Evolutionary conservation across 148 eudicot genomes (phyloP), one percentile per base, ranked within the genome.

Genomic region (Rhododendron simsii): DNA sequence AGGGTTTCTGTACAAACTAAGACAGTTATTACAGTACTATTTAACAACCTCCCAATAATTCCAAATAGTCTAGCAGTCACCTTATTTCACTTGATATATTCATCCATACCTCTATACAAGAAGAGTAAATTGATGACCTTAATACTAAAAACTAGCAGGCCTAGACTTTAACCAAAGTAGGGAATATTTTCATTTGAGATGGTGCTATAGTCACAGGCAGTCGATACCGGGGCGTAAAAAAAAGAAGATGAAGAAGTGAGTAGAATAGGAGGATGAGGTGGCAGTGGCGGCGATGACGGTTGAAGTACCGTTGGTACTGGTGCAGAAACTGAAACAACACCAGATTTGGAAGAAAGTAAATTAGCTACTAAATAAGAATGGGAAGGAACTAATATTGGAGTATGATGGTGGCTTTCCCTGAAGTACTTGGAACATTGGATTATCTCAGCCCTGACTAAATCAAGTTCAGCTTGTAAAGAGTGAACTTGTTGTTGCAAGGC

Each of bases 101-200:
- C 4, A 79, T 85, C 59, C 35, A 33, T 33, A 1, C 35, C 14
- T 28, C 30, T 69, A n/a, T 13, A 4, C 23, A 1, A 76, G 2
- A 23, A 37, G 5, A 50, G 78, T 41, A 85, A 85, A 79, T 79
- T 28, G 26, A 44, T 83, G 84, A 26, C 16, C 26, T 41, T 41
- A 14, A 23, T 81, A 8, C 11, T 23, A 63, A 63, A 23, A n/a
- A 65, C 35, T 33, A 33, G 2, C n/a, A 83, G 28, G 78, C 74
- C 63, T 71, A 55, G 50, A 65, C 26, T 48, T 91, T 86, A 93
- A 86, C 90, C 94, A 90, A 92, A 93, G 59, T 89, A 92, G 53
- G 94, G 87, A 28, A 92, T 85, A 88, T 90, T 89, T 18, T 88
- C 94, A 81, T 87, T 81, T 59, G 95, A 89, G 86, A 92, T 93